Conservation (phyloP, 179 eudicot genomes). For the Heliamphora pulchella region DNA sequence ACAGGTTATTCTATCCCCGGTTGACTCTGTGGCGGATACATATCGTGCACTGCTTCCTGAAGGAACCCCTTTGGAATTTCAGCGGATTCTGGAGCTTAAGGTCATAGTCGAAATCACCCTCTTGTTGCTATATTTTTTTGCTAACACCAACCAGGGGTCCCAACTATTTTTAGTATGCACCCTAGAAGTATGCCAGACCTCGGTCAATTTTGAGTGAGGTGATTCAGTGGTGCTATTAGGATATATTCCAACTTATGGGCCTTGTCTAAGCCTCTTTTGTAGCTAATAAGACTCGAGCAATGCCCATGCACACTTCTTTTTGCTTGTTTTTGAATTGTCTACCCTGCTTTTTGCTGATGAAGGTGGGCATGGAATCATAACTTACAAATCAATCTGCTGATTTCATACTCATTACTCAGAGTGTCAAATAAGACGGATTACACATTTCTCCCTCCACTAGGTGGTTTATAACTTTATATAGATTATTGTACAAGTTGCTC, state of each 20-base stretch:
- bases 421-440: too few species aligned
- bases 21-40: slow-evolving; percentile 94
- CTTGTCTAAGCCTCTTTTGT: not conserved
- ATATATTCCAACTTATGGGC: not conserved
- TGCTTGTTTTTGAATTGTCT: not conserved
- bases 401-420: too few species aligned
- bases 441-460: too few species aligned
- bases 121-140: not conserved
- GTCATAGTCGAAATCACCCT: slow-evolving; percentile 22
- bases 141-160: not conserved
- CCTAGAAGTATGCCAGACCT: too few species aligned
- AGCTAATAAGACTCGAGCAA: not conserved
- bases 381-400: too few species aligned
- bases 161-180: not conserved
- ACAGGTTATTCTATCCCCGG: slow-evolving; percentile 91
- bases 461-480: too few species aligned
- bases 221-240: not conserved
- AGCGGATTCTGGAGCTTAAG: slow-evolving; percentile 92
- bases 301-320: not conserved
- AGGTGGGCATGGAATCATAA: not conserved
- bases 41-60: slow-evolving; percentile 93
- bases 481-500: not conserved
- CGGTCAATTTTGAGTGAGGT: not conserved
- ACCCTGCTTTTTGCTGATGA: not conserved
- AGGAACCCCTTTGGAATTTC: slow-evolving; percentile 89